Percentiles rank a stretch among this genome's conserved stretches.
phyloP scores from a whole-genome alignment of 805 yeast species.

The Candida broadrunensis region DNA sequence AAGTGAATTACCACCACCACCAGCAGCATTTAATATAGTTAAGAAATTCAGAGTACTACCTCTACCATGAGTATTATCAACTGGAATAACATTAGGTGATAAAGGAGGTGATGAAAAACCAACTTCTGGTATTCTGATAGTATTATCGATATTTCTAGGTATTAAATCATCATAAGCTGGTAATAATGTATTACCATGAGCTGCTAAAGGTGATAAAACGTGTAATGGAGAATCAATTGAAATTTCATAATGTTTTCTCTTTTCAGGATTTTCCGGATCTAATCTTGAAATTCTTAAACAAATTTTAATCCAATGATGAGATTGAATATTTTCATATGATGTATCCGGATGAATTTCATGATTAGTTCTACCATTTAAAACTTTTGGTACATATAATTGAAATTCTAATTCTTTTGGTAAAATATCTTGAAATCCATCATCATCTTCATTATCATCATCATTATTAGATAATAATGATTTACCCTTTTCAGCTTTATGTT shows the following conservation, averaged over 20 bases:
- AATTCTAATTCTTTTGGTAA: constrained; percentile 80
- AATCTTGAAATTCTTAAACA: constrained; percentile 73
- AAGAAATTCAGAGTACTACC: not conserved
- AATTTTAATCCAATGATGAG: constrained; percentile 94
- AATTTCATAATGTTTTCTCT: constrained; percentile 89
- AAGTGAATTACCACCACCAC: constrained; percentile 2
- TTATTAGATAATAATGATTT: constrained; percentile 42
- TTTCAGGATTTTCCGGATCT: constrained; percentile 51
- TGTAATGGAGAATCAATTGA: constrained; percentile 94
- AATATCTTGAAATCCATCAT: constrained; percentile 50
- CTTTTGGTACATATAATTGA: constrained; percentile 79
- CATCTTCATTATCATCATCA: constrained; percentile 23
- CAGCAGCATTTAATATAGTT: not conserved
- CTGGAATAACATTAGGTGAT: constrained; percentile 53
- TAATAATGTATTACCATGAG: constrained; percentile 73
- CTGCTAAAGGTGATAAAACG: constrained; percentile 70
- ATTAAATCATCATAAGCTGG: constrained; percentile 59
- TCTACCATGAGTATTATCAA: constrained; percentile 24
- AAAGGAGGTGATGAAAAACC: constrained; percentile 41
- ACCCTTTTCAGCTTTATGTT: constrained; percentile 64
- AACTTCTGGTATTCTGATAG: not conserved
- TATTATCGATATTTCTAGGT: constrained; percentile 3
- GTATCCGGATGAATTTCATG: constrained; percentile 77
- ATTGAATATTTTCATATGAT: constrained; percentile 70
- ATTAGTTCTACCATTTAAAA: constrained; percentile 50